Evolutionary conservation across 106 monocot species (phyloP), one percentile per base, ranked within the genome.

Genomic region (Dioscorea alata): DNA sequence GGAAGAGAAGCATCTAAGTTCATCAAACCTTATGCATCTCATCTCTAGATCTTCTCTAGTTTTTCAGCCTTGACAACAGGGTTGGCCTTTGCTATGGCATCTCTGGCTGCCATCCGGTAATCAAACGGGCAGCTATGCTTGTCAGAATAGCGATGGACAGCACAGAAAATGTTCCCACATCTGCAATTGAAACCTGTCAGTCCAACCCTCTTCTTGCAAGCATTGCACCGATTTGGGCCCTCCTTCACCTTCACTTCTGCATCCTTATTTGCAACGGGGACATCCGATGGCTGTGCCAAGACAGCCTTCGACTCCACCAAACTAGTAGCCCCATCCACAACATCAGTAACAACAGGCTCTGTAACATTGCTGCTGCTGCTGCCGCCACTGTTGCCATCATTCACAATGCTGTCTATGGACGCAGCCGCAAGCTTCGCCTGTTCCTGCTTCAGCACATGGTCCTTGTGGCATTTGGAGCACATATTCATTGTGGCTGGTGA

Each of bases 401-500:
- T 75, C 12, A 75, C 50, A 24, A 64, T 69, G 60, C 67, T 74
- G 48, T 69, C 85, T 23, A 77, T 74, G 48, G 85, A 85, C 12
- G 81, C 69, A 2, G 78, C 73, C 3, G 78, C 81, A 10, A 81
- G 71, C 71, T 62, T 59, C 19, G 63, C 70, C 33, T 58, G 73
- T 13, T 77, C 67, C 64, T 85, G 74, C 63, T 78, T 81, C 66
- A 78, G 57, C 13, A 81, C 21, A 61, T 74, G 58, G 12, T 85
- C 81, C 74, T 81, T 85, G 74, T 85, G 81, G 63, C 85, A 85
- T 73, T 81, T 81, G 67, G 85, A 85, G 70, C 85, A 85, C 85
- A 85, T 81, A 64, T 85, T 81, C 77, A 77, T 80, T 4, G 85
- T 85, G 0, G 85, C 81, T 0, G 81, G 70, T 17, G 81, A 81